Evolutionary conservation across 2,329 filamentous ascomycete genomes (phyloP).

Genomic region (Ophiognomonia clavigignenti-juglandacearum): DNA sequence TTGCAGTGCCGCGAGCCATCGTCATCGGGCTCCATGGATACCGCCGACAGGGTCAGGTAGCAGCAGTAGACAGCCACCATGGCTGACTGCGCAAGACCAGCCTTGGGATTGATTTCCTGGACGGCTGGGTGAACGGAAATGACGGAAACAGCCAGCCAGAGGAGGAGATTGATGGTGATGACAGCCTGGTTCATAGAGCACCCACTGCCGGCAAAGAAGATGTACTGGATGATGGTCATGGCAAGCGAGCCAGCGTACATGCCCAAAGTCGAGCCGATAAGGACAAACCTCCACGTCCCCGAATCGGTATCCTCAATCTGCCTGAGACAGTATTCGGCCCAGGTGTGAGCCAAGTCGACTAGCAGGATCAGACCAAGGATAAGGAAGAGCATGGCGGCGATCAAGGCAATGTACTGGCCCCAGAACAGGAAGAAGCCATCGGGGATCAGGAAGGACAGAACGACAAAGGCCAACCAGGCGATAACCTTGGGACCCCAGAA

Average conservation of each 20-base stretch:
- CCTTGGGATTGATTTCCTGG: constrained; percentile 88
- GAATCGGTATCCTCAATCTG: constrained; percentile 92
- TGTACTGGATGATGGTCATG: constrained; percentile 96
- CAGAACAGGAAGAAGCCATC: constrained; percentile 92
- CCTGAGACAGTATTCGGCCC: constrained; percentile 92
- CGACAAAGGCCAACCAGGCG: constrained; percentile 79
- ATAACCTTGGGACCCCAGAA: constrained; percentile 98
- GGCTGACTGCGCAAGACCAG: constrained; percentile 91
- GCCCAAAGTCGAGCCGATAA: constrained; percentile 86
- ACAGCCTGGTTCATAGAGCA: constrained; percentile 97
- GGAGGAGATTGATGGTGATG: constrained; percentile 86
- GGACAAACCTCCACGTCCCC: constrained; percentile 72
- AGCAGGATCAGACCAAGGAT: constrained; percentile 87
- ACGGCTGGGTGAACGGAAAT: constrained; percentile 86
- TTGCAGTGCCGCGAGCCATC: constrained; percentile 91
- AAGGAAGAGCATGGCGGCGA: constrained; percentile 88
- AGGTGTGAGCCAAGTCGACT: constrained; percentile 92
- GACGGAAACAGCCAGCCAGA: constrained; percentile 74
- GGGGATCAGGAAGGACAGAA: constrained; percentile 91
- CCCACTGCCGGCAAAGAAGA: constrained; percentile 79
- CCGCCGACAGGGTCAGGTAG: constrained; percentile 95
- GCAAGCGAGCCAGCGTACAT: constrained; percentile 91
- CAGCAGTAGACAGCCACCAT: constrained; percentile 99
- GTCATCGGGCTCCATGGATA: constrained; percentile 96
- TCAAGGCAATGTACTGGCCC: constrained; percentile 88